Conservation (phyloP, 345 rosid genomes). For the Populus nigra region DNA sequence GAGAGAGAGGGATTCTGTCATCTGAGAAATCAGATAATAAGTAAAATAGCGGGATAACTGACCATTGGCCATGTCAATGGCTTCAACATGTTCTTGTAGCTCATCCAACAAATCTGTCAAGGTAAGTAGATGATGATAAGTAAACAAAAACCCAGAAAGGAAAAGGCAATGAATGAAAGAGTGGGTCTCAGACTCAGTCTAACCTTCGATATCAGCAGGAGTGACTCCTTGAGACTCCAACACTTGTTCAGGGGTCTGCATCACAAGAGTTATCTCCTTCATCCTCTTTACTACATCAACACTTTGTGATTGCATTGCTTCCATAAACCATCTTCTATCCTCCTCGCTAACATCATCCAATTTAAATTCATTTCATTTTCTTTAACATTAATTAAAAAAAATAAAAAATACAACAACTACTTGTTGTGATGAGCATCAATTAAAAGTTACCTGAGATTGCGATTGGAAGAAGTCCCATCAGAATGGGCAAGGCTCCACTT, state of each 20-base stretch:
- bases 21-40: too few species aligned
- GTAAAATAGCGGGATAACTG: neutral
- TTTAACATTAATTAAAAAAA: neutral
- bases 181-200: neutral
- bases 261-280: conserved; percentile 81
- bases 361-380: neutral
- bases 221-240: conserved; percentile 79
- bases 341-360: conserved; percentile 51
- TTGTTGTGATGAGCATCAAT: neutral
- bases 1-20: too few species aligned
- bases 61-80: conserved; percentile 29
- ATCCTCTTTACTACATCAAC: conserved; percentile 73
- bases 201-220: conserved; percentile 69
- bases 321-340: conserved; percentile 89
- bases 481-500: conserved; percentile 94
- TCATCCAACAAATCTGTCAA: conserved; percentile 62
- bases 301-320: conserved; percentile 82
- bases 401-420: neutral
- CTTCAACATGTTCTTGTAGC: conserved; percentile 56
- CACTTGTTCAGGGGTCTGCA: conserved; percentile 65
- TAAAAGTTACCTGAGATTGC: conserved; percentile 51
- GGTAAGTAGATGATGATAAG: neutral
- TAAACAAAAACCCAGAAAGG: neutral
- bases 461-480: conserved; percentile 57
- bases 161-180: neutral